Evolutionary conservation across 2,329 filamentous ascomycete genomes (phyloP).

Genomic region (Hypoxylon sp.): DNA sequence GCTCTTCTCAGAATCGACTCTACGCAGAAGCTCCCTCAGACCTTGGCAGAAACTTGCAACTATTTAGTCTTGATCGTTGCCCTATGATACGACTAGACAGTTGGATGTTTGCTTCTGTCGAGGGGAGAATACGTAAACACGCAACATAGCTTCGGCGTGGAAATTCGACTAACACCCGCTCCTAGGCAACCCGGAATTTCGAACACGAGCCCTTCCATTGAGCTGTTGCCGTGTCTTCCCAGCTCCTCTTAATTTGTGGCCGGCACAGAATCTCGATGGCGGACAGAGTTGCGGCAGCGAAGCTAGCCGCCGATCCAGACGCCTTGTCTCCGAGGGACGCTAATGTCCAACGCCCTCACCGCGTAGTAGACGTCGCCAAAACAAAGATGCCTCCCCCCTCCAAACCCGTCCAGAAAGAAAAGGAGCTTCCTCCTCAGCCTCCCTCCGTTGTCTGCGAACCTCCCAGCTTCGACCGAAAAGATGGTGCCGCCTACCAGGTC

Average conservation of each 20-base stretch:
- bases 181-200: constrained; percentile 15
- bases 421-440: constrained; percentile 72
- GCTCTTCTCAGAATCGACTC: constrained; percentile 1
- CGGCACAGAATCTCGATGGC: constrained; percentile 50
- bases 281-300: constrained; percentile 56
- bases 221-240: constrained; percentile 14
- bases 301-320: constrained; percentile 64
- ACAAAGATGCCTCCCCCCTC: constrained; percentile 56
- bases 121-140: neutral
- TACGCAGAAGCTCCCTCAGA: neutral
- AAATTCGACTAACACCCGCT: constrained; percentile 18
- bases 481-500: constrained; percentile 76
- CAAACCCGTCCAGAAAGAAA: constrained; percentile 58
- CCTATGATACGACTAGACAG: no score
- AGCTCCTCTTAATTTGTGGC: constrained; percentile 20
- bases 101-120: no score
- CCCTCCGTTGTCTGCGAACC: constrained; percentile 67
- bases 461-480: constrained; percentile 71
- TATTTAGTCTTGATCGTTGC: no score
- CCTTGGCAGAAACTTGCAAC: neutral
- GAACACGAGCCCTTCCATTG: constrained; percentile 14
- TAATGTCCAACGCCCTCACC: constrained; percentile 62
- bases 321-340: constrained; percentile 71
- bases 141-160: neutral
- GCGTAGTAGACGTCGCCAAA: constrained; percentile 52